Conservation (phyloP, 495 filamentous ascomycete species). For the Tuber calosporum region DNA sequence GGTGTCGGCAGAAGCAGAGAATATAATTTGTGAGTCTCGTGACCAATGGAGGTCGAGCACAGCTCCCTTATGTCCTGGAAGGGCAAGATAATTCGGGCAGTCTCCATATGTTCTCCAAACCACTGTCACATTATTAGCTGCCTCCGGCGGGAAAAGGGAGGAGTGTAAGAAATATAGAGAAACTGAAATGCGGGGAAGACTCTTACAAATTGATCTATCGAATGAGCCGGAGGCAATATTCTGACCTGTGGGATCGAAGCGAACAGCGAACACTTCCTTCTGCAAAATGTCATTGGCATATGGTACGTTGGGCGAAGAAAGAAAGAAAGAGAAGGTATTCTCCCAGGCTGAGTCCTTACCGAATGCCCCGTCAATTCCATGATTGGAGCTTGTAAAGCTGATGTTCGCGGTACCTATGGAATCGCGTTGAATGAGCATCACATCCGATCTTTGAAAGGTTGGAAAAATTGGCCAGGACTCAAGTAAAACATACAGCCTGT, state of each 20-base stretch:
- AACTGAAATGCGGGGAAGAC: not conserved
- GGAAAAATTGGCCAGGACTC: not conserved
- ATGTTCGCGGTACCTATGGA: conserved; percentile 68
- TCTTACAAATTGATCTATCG: conserved; percentile 82
- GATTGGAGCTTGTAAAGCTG: conserved; percentile 78
- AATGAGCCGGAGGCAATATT: conserved; percentile 91
- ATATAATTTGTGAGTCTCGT: conserved; percentile 80
- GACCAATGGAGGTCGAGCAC: conserved; percentile 94
- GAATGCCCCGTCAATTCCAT: conserved; percentile 83
- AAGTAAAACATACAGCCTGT: conserved; percentile 61
- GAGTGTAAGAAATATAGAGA: conserved; percentile 10
- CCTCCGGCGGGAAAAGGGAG: conserved; percentile 9
- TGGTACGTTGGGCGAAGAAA: not conserved
- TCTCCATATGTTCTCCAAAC: conserved; percentile 87
- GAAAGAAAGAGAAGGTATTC: conserved; percentile 1
- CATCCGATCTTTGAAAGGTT: conserved; percentile 7
- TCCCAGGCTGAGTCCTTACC: conserved; percentile 35
- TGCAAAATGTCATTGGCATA: conserved; percentile 16
- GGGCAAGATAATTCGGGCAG: conserved; percentile 84
- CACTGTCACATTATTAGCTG: conserved; percentile 50
- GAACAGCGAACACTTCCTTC: conserved; percentile 79
- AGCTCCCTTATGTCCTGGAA: conserved; percentile 83
- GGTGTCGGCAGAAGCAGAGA: conserved; percentile 75
- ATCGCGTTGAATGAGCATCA: conserved; percentile 1
- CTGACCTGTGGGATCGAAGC: conserved; percentile 80